A percentile compares a stretch with the other conserved stretches of the same genome.
Conservation (phyloP, 176 grass and related monocot genomes). For the Elymus sibiricus region DNA sequence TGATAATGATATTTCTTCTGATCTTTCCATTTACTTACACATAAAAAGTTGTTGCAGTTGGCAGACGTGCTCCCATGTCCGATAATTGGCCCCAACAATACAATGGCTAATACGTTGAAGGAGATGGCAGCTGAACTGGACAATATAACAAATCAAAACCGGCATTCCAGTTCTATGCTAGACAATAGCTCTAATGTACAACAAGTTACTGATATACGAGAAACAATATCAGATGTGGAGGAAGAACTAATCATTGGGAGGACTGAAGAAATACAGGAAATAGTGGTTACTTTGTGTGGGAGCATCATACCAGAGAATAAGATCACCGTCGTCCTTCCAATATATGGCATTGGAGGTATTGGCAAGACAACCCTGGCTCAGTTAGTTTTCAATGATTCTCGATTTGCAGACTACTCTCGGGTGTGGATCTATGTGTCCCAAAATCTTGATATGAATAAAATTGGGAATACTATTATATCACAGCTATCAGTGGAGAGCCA, state of each 20-base stretch:
- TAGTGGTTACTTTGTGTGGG: not conserved
- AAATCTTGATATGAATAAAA: not conserved
- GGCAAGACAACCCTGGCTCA: slow-evolving; percentile 37
- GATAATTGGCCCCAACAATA: not conserved
- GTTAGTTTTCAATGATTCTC: not conserved
- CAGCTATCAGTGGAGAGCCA: not conserved
- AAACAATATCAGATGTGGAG: not conserved
- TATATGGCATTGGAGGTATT: slow-evolving; percentile 30
- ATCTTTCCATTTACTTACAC: not conserved
- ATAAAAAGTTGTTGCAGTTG: not conserved
- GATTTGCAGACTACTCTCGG: not conserved
- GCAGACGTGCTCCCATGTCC: not conserved
- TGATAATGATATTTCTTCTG: not conserved
- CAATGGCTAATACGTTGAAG: not conserved
- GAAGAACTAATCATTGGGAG: not conserved
- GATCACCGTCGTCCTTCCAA: not conserved
- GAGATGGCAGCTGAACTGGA: not conserved
- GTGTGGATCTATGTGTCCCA: slow-evolving; percentile 30
- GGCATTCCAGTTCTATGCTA: not conserved
- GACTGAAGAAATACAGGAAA: not conserved
- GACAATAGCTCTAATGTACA: not conserved
- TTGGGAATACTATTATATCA: not conserved
- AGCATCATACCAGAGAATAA: not conserved
- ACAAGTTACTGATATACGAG: not conserved
- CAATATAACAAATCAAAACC: not conserved